Evolutionary conservation across 495 filamentous ascomycete genomes (phyloP), one percentile per base, ranked within the genome.

Genomic region (Oleoguttula mirabilis): DNA sequence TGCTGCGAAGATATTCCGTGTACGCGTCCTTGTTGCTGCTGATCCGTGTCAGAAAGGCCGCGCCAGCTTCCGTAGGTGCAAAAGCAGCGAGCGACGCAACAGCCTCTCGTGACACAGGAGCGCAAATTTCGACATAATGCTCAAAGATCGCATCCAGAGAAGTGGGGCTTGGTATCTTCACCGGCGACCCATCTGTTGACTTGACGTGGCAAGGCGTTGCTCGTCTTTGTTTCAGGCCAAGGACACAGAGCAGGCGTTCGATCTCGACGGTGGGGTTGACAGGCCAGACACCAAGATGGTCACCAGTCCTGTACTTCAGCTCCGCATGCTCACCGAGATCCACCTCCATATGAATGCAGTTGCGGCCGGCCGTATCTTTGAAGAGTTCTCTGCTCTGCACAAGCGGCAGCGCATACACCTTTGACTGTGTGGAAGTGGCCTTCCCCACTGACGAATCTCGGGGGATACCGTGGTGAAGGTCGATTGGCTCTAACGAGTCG

Each of bases 341-440:
- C 0, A 73, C 42, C 21, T 73, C 67, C 43, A 73, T 56, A 45
- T 73, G 70, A 5, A 73, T 48, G 44, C 69, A 73, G 40, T 66
- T 60, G 21, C 66, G 57, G 21, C 21, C 42, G 4, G 19, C 14
- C 5, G 42, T 14, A 11, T 15, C 21, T 20, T 19, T 12, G 41
- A 66, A 67, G 0, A 73, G 57, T 41, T 70, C 60, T 14, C 56
- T 48, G 3, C 67, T 57, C 10, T 50, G 55, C 6, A 55, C 31
- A 21, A 68, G 55, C 4, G 48, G 50, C 21, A 70, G 52, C 4
- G 61, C 5, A 20, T 41, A 23, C 4, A 43, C 17, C 8, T 35
- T 21, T 11, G 40, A 35, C 3, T 17, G 7, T 21, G 55, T 36
- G 2, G 55, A 51, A 10, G 43, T 10, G 36, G 27, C 14, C 27